Conservation (phyloP, 176 grass and related monocot species). For the Triticum turgidum region DNA sequence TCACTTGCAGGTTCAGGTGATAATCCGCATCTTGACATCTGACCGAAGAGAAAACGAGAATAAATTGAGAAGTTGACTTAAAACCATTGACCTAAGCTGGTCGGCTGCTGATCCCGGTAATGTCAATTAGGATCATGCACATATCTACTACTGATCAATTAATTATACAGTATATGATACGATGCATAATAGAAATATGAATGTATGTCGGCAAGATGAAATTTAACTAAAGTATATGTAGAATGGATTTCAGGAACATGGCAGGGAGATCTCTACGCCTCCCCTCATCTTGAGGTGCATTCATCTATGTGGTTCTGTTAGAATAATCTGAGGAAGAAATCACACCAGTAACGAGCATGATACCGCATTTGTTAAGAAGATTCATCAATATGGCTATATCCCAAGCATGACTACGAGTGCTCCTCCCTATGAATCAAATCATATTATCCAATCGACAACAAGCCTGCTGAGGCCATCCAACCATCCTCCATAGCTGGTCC, state of each 20-base stretch:
- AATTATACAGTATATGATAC: background rate
- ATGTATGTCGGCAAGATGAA: background rate
- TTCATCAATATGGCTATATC: too few relatives aligned
- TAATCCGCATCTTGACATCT: background rate
- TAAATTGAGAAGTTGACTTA: background rate
- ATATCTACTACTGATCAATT: background rate
- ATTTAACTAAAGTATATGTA: background rate
- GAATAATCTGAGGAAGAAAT: too few relatives aligned
- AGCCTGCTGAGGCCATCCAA: too few relatives aligned
- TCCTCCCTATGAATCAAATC: too few relatives aligned
- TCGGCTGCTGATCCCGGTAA: constrained; percentile 1
- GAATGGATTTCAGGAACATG: background rate
- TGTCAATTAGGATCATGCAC: background rate
- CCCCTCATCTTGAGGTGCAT: background rate
- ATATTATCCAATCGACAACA: too few relatives aligned
- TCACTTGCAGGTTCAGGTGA: background rate
- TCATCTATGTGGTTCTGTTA: background rate
- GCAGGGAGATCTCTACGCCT: background rate
- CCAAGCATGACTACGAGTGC: too few relatives aligned
- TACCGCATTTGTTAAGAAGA: too few relatives aligned
- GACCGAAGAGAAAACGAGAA: background rate
- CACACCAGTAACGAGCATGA: too few relatives aligned
- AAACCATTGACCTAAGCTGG: background rate
- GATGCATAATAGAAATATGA: background rate
- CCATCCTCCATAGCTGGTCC: too few relatives aligned